Evolutionary conservation across 768 basidiomycete genomes (phyloP), one percentile per base, ranked within the genome.

Genomic region (Chlorophyllum brunneum): DNA sequence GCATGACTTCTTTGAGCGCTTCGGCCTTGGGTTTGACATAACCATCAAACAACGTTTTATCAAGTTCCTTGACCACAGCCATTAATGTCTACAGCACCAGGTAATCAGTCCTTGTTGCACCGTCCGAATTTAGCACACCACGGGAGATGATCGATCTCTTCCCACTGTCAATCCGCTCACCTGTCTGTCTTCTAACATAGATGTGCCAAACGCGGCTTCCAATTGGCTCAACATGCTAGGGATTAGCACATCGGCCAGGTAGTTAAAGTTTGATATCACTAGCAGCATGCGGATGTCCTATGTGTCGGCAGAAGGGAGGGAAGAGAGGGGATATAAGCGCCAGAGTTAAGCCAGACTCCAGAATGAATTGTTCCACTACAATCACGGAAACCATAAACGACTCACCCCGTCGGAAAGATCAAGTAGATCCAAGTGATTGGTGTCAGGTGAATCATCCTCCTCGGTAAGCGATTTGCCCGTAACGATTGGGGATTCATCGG

Each of bases 281-380:
- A 98, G 72, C 13, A 99, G 76, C 40, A 95, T 75, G 39, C 95
- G 83, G 11, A 80, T 88, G 62, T 95, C 89, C 95, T 97, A 56
- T 16, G 43, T 10, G 24, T 56, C 29, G 50, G 46, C 18, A 46
- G 51, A 36, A 27, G 56, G 38, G 51, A 39, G 51, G 29, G 20
- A 29, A 31, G 20, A 16, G 16, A 16, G 27, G 40, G 24, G 23
- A 33, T 23, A 26, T 33, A 42, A 9, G 23, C 11, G 34, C 27
- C 40, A 11, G 41, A 44, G 13, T 24, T n/a, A 23, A 45, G 16
- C 27, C 20, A 22, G 22, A 22, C 9, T 29, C 40, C 26, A 20
- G 13, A 18, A 27, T 41, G 13, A 53, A 37, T 45, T 22, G 42
- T 11, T 20, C 41, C 27, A 55, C 37, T 38, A 45, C 40, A 34